Evolutionary conservation across 805 yeast species (phyloP).

Genomic region (Huiozyma naganishii): DNA sequence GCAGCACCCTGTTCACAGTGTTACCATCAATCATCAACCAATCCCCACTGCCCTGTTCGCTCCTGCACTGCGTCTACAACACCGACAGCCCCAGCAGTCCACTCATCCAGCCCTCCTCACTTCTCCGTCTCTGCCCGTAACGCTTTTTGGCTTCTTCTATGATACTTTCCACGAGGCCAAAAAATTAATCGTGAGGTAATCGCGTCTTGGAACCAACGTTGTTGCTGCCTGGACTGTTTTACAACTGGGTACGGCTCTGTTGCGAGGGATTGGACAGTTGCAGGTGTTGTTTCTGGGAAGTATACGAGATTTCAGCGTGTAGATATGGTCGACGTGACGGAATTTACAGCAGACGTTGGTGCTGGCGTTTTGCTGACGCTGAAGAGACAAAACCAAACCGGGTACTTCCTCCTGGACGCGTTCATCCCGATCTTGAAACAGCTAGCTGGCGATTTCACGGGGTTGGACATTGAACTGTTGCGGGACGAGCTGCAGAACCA

Average conservation of each 20-base stretch:
- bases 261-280: too few relatives aligned
- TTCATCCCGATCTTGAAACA: conserved; percentile 18
- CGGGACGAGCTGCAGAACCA: background rate
- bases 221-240: too few relatives aligned
- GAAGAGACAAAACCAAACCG: conserved; percentile 15
- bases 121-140: background rate
- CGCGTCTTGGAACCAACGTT: too few relatives aligned
- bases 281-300: too few relatives aligned
- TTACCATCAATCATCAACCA: background rate
- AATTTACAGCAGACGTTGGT: conserved; percentile 1
- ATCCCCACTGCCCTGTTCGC: too few relatives aligned
- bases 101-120: background rate
- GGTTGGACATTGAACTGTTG: background rate
- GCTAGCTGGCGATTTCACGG: background rate
- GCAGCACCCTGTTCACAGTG: conserved; percentile 6
- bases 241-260: too few relatives aligned
- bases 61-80: too few relatives aligned
- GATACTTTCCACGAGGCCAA: too few relatives aligned
- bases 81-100: background rate
- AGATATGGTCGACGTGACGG: too few relatives aligned
- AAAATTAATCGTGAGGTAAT: too few relatives aligned
- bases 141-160: too few relatives aligned
- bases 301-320: too few relatives aligned
- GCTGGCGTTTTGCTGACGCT: conserved; percentile 11
- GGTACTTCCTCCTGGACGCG: conserved; percentile 16